Percentiles rank a stretch among this genome's conserved stretches.
Conservation (phyloP, 1,139 yeast genomes). For the Suhomyces panamericanus region DNA sequence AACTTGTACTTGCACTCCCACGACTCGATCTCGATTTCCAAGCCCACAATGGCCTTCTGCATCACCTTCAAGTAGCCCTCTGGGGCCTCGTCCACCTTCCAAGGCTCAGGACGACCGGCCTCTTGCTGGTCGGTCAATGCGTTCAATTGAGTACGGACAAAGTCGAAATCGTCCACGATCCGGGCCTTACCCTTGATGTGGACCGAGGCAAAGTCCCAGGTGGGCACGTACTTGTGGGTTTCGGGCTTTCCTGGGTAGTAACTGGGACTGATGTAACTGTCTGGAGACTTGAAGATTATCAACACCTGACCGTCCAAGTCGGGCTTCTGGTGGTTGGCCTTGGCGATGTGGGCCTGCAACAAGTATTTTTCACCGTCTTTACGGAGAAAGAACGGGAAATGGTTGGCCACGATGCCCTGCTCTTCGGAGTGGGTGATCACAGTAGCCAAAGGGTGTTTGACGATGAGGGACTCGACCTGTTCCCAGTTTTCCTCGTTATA, state of each 20-base stretch:
- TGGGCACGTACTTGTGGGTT: slow-evolving; percentile 67
- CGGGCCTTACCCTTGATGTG: slow-evolving; percentile 58
- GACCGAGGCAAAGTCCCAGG: slow-evolving; percentile 69
- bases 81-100: slow-evolving; percentile 65
- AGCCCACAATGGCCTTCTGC: slow-evolving; percentile 60
- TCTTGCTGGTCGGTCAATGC: slow-evolving; percentile 53
- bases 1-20: slow-evolving; percentile 61
- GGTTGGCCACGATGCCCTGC: slow-evolving; percentile 52
- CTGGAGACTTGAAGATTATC: slow-evolving; percentile 55
- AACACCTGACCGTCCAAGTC: slow-evolving; percentile 45
- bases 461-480: slow-evolving; percentile 42
- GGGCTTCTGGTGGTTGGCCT: slow-evolving; percentile 53
- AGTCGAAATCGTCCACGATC: slow-evolving; percentile 48
- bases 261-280: slow-evolving; percentile 60
- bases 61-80: slow-evolving; percentile 43
- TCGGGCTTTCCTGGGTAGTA: slow-evolving; percentile 60
- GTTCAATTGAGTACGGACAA: slow-evolving; percentile 49
- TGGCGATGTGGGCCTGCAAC: slow-evolving; percentile 60
- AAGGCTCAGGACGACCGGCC: slow-evolving; percentile 35
- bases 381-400: slow-evolving; percentile 54
- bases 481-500: slow-evolving; percentile 38
- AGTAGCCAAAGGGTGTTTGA: slow-evolving; percentile 54
- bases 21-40: slow-evolving; percentile 53
- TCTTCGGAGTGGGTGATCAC: slow-evolving; percentile 43
- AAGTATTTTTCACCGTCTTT: slow-evolving; percentile 41